These are phyloP conservation scores for Ophiostoma populinum DNA, from an alignment of 2,329 filamentous ascomycete genomes.

Conservation along the genomic window DNA sequence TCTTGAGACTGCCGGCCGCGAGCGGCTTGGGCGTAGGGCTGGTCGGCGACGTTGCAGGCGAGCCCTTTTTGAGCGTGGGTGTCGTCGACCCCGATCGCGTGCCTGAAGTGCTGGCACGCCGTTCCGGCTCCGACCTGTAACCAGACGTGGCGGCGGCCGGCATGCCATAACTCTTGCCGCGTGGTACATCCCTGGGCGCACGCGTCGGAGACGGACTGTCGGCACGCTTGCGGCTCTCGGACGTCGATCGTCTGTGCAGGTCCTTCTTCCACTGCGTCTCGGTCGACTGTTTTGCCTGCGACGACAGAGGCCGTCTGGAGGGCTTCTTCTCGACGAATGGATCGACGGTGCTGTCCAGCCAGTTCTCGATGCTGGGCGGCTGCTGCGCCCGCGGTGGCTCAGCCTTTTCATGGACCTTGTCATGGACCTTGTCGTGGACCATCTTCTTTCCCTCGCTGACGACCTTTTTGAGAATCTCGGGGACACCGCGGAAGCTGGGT, in stretches of 20 bases:
- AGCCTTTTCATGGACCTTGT: conserved; percentile 43
- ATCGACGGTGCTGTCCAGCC: conserved; percentile 45
- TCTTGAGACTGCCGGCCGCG: conserved; percentile 25
- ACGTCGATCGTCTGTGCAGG: conserved; percentile 3
- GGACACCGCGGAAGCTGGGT: conserved; percentile 40
- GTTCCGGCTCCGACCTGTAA: background rate
- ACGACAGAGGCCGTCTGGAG: conserved; percentile 3
- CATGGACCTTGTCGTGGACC: conserved; percentile 39
- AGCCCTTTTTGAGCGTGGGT: background rate
- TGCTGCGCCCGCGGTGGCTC: conserved; percentile 41
- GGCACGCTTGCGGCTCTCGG: conserved; percentile 7
- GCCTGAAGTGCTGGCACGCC: background rate
- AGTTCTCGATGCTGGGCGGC: conserved; percentile 47
- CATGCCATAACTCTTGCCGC: conserved; percentile 2
- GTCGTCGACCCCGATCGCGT: background rate
- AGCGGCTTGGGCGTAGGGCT: conserved; percentile 15
- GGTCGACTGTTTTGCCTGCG: conserved; percentile 17
- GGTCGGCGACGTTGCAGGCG: background rate
- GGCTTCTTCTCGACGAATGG: conserved; percentile 34
- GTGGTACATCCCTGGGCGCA: background rate
- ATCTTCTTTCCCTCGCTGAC: conserved; percentile 48
- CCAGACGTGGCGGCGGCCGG: background rate
- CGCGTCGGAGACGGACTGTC: conserved; percentile 2
- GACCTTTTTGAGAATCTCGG: conserved; percentile 47
- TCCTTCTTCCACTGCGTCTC: conserved; percentile 20